These are phyloP conservation scores for Leptographium galeiforme DNA, from an alignment of 2,329 filamentous ascomycete genomes.

Conservation along the genomic window DNA sequence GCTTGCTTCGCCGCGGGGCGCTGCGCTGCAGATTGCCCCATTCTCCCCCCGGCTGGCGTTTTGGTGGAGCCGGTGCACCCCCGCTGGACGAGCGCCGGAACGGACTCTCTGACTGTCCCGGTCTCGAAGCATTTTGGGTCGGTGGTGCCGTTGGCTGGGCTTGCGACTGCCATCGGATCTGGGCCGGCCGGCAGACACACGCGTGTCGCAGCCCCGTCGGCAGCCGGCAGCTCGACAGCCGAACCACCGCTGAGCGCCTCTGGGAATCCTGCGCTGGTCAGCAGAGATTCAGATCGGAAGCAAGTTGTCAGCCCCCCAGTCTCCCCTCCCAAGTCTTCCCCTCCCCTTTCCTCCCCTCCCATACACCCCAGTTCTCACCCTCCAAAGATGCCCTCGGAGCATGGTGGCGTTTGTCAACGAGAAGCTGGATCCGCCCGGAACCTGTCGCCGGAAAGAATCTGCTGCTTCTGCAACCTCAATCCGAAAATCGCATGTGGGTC, in stretches of 20 bases:
- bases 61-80: not conserved
- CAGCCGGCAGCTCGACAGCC: not conserved
- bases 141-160: not conserved
- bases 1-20: not conserved
- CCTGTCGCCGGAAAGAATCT: not conserved
- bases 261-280: slow-evolving; percentile 2
- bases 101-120: not conserved
- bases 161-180: slow-evolving; percentile 3
- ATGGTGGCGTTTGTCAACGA: slow-evolving; percentile 3
- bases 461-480: not conserved
- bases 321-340: too few species aligned
- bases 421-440: not conserved
- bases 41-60: not conserved
- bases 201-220: not conserved
- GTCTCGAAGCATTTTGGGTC: not conserved
- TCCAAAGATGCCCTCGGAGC: slow-evolving; percentile 6
- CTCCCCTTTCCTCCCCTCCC: too few species aligned
- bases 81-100: not conserved
- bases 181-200: not conserved
- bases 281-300: not conserved
- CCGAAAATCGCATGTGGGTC: not conserved
- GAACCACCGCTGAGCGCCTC: not conserved
- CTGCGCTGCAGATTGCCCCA: not conserved
- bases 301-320: too few species aligned
- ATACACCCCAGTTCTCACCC: not conserved